phyloP scores from a whole-genome alignment of 1,284 basidiomycete species.

The Cryptococcus depauperatus region DNA sequence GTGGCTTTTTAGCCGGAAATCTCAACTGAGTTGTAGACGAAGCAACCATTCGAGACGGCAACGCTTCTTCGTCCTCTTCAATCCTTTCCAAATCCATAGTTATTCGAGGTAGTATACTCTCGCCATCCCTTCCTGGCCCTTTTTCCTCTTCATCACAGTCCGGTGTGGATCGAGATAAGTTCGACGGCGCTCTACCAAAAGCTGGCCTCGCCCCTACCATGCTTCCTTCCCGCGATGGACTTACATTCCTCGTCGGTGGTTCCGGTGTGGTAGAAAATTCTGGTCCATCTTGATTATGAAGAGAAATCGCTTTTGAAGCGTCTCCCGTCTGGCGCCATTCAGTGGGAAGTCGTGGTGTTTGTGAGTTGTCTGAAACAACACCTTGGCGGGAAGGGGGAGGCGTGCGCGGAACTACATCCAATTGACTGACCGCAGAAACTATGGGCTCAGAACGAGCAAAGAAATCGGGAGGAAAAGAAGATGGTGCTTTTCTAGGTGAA shows the following conservation, averaged over 20 bases:
- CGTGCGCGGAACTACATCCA: conserved; percentile 21
- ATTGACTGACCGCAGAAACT: not conserved
- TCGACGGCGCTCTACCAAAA: conserved; percentile 4
- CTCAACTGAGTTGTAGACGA: conserved; percentile 6
- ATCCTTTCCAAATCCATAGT: conserved; percentile 14
- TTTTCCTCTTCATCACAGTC: not conserved
- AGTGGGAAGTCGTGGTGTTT: conserved; percentile 20
- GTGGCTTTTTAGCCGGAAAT: conserved; percentile 5
- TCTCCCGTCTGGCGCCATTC: conserved; percentile 4
- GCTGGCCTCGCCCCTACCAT: conserved; percentile 4
- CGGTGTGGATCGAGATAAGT: not conserved
- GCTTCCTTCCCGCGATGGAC: not conserved
- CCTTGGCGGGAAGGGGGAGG: conserved; percentile 31
- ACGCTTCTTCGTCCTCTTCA: conserved; percentile 10
- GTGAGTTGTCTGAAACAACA: conserved; percentile 20
- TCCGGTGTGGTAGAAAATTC: conserved; percentile 15
- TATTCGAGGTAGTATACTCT: conserved; percentile 4
- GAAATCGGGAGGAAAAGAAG: conserved; percentile 10
- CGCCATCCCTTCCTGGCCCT: not conserved
- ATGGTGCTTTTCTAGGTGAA: conserved; percentile 14
- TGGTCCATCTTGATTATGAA: conserved; percentile 1
- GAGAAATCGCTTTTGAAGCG: not conserved
- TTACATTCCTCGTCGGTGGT: conserved; percentile 4
- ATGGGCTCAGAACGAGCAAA: not conserved
- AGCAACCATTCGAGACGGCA: not conserved